Evolutionary conservation across 148 eudicot species (phyloP).

Genomic region (Chenopodium suecicum): DNA sequence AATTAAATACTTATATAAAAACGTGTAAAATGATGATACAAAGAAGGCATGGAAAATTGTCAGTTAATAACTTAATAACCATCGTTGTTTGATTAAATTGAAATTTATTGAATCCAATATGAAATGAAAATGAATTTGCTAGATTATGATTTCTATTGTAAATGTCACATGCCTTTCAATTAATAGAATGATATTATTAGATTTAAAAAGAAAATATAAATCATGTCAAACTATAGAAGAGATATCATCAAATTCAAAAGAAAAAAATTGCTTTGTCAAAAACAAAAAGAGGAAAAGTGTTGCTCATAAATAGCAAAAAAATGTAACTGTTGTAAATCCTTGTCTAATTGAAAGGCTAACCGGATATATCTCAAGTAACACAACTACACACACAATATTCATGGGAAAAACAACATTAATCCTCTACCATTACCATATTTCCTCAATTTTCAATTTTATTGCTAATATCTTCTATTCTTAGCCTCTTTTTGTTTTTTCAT

Average conservation of each 20-base stretch:
- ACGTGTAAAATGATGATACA: no score
- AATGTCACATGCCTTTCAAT: no score
- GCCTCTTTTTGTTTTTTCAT: conserved; percentile 1
- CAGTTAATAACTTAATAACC: no score
- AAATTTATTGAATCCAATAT: no score
- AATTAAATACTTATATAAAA: no score
- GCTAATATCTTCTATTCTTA: conserved; percentile 23
- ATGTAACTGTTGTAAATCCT: not conserved
- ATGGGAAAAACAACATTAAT: not conserved
- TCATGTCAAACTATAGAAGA: not conserved
- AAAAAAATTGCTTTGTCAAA: not conserved
- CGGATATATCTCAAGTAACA: conserved; percentile 21
- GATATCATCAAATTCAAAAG: not conserved
- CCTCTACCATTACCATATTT: conserved; percentile 9
- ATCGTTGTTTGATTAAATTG: no score
- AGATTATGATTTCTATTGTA: no score
- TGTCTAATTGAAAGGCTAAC: conserved; percentile 28
- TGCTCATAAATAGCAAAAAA: conserved; percentile 24
- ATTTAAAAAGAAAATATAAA: no score
- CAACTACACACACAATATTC: conserved; percentile 6
- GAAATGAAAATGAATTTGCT: no score
- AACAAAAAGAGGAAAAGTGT: not conserved
- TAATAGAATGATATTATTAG: no score
- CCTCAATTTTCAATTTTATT: conserved; percentile 1
- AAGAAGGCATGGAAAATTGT: no score